Evolutionary conservation across 257 asterid genomes (phyloP), one percentile per base, ranked within the genome.

Genomic region (Salvia rosmarinus): DNA sequence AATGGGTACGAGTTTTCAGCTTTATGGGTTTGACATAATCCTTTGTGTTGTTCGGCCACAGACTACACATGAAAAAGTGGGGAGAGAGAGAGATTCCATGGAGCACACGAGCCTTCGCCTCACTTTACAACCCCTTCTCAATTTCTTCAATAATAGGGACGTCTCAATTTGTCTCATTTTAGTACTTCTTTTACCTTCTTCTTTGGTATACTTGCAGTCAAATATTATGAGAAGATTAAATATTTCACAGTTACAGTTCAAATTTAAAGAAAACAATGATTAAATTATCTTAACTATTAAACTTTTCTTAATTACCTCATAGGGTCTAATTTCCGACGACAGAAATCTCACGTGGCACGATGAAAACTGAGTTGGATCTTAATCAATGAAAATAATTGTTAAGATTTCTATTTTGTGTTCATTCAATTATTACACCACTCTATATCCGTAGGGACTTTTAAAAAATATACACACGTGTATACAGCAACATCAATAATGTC

Each of bases 51-150:
- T 61, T 35, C 40, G n/a, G 34, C 51, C 50, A 10, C 56, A 19
- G 57, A 8, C 2, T 8, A 58, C 55, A 46, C 49, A n/a, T 25
- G 17, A 20, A 59, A 30, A 34, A 32, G 4, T n/a, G 14, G 59
- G 4, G 13, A 63, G 52, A 46, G 0, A 20, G 5, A 42, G 11
- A 12, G 54, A 23, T 21, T 4, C 20, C 73, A 54, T 64, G 25
- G 9, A 12, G 7, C 43, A 17, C 64, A 35, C 72, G 78, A 56
- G 78, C 5, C 42, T 43, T 19, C 9, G 4, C 14, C 62, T 44
- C 46, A 4, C 64, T 73, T 54, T 73, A 58, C 37, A 30, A 54
- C 75, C 42, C 42, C 16, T 32, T 70, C 52, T 49, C 73, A 68
- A 4, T 17, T 52, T 52, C 12, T 47, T 47, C 37, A 4, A 32